Percentiles rank a stretch among this genome's conserved stretches.
Conservation (phyloP, 306 rosid species). For the Acmispon strigosus region DNA sequence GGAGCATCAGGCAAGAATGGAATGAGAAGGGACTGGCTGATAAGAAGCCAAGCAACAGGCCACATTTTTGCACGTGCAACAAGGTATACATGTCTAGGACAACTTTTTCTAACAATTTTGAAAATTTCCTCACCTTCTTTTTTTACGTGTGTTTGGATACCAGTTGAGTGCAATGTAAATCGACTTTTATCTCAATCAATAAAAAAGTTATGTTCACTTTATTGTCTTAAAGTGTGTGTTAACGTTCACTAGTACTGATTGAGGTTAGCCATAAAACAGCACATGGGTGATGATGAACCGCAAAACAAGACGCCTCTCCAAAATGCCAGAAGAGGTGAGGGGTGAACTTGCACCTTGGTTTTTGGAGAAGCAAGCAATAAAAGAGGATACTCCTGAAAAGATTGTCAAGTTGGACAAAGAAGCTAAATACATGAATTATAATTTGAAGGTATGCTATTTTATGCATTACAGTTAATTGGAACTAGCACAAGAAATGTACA, state of each 20-base stretch:
- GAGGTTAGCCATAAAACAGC: slow-evolving; percentile 41
- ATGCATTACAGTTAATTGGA: background rate
- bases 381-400: slow-evolving; percentile 58
- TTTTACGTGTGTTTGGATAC: too few relatives aligned
- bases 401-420: slow-evolving; percentile 64
- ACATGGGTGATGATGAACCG: slow-evolving; percentile 98
- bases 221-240: too few relatives aligned
- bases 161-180: too few relatives aligned
- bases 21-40: slow-evolving; percentile 82
- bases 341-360: slow-evolving; percentile 85
- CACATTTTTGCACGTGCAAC: slow-evolving; percentile 68
- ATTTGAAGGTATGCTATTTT: slow-evolving; percentile 41
- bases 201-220: too few relatives aligned
- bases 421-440: slow-evolving; percentile 56
- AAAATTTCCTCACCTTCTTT: too few relatives aligned
- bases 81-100: slow-evolving; percentile 37
- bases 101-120: background rate
- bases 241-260: slow-evolving; percentile 4
- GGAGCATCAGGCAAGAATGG: slow-evolving; percentile 97
- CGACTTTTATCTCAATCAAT: too few relatives aligned
- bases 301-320: slow-evolving; percentile 84
- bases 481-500: background rate
- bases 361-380: slow-evolving; percentile 65
- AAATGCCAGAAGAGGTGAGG: slow-evolving; percentile 88
- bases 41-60: slow-evolving; percentile 78